Base-by-base conservation (phyloP, 345 rosid genomes). In the Gossypium anomalum region DNA sequence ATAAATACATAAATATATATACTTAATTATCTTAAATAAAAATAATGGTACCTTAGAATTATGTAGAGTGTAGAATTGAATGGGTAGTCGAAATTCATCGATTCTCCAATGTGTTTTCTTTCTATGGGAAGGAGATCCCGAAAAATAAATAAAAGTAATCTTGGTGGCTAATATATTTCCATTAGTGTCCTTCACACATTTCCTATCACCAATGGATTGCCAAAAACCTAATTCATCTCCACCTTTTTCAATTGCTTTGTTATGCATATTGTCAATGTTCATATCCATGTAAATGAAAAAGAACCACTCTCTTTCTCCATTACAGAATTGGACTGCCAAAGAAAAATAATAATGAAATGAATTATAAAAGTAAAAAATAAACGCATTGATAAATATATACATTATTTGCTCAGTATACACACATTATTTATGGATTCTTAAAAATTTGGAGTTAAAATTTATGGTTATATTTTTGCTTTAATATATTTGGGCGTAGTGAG, bases 41-140 rank as follows among this genome's bases (percentile, higher is more conserved):
- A 52, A 15, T 2, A 8, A 62, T 8, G 17, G 1, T 55, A 67
- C 77, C 72, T 74, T 49, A 47, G 1, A 58, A 27, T 43, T 45
- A 14, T 67, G 57, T 1, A 0, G 20, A 44, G 23, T 6, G 38
- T 73, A 68, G 25, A 34, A 69, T 34, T 63, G 56, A 13, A 1
- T 0, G 14, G 75, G 74, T 3, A 82, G 19, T 1, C 73, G 75
- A 58, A 71, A 82, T 53, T 71, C 41, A 2, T 77, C 76, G 78
- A 83, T 77, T 25, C 20, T 75, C 85, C 85, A 80, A 72, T 71
- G 79, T 22, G 83, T 83, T 73, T 68, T 80, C 62, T 60, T 83
- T 3, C 78, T 10, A 14, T 77, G 64, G 1, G 62, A 23, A 9
- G 10, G 3, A 17, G 10, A 65, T 45, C 78, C 77, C 1, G 79